Percentiles rank a stretch among this genome's conserved stretches.
Evolutionary conservation across 2,329 filamentous ascomycete species (phyloP).

Genomic region (Exophiala phaeomuriformis): DNA sequence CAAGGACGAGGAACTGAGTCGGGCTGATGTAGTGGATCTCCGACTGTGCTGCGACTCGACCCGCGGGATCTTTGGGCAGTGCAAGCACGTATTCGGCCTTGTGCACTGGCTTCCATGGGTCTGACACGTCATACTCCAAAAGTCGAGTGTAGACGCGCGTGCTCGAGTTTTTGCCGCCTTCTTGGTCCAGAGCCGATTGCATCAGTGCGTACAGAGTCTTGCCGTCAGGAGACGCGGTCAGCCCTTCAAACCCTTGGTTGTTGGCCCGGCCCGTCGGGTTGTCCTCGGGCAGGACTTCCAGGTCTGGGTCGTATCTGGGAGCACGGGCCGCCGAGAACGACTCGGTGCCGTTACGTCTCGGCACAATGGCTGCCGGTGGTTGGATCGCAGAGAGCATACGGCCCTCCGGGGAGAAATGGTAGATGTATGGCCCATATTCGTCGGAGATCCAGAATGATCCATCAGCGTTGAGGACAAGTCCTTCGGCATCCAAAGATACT

Average conservation of each 20-base stretch:
- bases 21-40: slow-evolving; percentile 59
- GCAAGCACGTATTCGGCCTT: slow-evolving; percentile 59
- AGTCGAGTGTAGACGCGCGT: slow-evolving; percentile 54
- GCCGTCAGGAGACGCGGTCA: slow-evolving; percentile 57
- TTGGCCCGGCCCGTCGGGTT: slow-evolving; percentile 58
- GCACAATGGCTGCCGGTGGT: slow-evolving; percentile 58
- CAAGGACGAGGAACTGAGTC: slow-evolving; percentile 59
- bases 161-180: slow-evolving; percentile 51
- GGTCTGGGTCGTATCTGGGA: slow-evolving; percentile 50
- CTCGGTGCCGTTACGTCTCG: slow-evolving; percentile 53
- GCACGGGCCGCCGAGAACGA: slow-evolving; percentile 60
- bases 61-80: slow-evolving; percentile 52
- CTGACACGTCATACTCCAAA: slow-evolving; percentile 56
- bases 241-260: slow-evolving; percentile 68
- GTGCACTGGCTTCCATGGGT: slow-evolving; percentile 38
- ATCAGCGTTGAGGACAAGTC: slow-evolving; percentile 53
- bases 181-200: slow-evolving; percentile 58
- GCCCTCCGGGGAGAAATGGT: slow-evolving; percentile 54
- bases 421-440: slow-evolving; percentile 65
- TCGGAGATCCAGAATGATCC: slow-evolving; percentile 62
- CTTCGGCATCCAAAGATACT: slow-evolving; percentile 59
- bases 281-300: slow-evolving; percentile 47
- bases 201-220: slow-evolving; percentile 58
- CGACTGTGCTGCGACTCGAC: slow-evolving; percentile 56
- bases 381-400: slow-evolving; percentile 57